A percentile compares a stretch with the other conserved stretches of the same genome.
Conservation (phyloP, 106 monocot genomes). For the Dioscorea dumetorum region DNA sequence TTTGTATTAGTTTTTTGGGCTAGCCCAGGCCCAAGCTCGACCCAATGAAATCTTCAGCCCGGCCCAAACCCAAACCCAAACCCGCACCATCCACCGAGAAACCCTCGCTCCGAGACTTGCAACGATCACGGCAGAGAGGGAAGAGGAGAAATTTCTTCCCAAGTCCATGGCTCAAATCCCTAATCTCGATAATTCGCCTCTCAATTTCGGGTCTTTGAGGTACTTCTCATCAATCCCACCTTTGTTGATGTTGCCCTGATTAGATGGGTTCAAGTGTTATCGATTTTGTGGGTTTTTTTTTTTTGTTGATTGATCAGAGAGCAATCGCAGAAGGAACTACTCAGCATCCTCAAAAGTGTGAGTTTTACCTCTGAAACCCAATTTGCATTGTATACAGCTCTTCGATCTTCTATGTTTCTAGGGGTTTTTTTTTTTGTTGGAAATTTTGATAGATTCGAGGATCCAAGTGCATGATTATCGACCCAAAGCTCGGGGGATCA, state of each 20-base stretch:
- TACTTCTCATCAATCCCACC: not conserved
- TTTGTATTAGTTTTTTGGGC: too few relatives aligned
- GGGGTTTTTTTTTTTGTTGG: not conserved
- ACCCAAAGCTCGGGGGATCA: conserved; percentile 78
- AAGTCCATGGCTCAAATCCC: conserved; percentile 86
- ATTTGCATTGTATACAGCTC: not conserved
- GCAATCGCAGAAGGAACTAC: conserved; percentile 88
- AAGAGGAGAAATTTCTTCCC: not conserved
- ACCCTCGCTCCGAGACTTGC: too few relatives aligned
- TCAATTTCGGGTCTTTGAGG: conserved; percentile 82
- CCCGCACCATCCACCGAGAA: too few relatives aligned
- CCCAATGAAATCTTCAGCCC: too few relatives aligned
- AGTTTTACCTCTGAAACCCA: not conserved
- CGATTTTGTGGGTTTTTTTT: not conserved
- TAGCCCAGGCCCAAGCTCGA: too few relatives aligned
- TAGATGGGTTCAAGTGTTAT: not conserved
- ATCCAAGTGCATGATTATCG: conserved; percentile 87
- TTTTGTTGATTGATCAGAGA: conserved; percentile 39
- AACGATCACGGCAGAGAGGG: too few relatives aligned
- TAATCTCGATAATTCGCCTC: conserved; percentile 72
- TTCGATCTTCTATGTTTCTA: not conserved
- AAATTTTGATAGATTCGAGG: conserved; percentile 55
- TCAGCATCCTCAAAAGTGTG: conserved; percentile 74
- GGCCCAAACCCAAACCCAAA: too few relatives aligned
- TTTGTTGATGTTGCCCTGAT: not conserved